Percentiles rank a stretch among this genome's conserved stretches.
Evolutionary conservation across 2,329 filamentous ascomycete species (phyloP).

Genomic region (Aspergillus tubingensis): DNA sequence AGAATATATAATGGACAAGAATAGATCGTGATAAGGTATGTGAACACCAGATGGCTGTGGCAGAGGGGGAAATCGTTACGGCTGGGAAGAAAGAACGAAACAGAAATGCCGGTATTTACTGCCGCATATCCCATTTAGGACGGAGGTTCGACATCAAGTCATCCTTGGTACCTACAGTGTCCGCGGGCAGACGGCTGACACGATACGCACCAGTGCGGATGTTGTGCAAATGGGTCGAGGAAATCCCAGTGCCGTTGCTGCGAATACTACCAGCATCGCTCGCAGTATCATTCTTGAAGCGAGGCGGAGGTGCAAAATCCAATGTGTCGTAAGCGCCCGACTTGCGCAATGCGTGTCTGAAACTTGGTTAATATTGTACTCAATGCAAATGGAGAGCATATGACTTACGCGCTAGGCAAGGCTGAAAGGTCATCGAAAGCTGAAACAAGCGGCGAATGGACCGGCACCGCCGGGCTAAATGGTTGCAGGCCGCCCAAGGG

Average conservation of each 20-base stretch:
- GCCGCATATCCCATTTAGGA: conserved; percentile 57
- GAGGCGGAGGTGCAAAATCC: conserved; percentile 53
- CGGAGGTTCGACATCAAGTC: conserved; percentile 62
- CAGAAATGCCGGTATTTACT: conserved; percentile 23
- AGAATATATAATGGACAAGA: conserved; percentile 14
- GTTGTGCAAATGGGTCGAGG: conserved; percentile 66
- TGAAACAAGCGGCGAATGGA: conserved; percentile 76
- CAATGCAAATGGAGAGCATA: conserved; percentile 1
- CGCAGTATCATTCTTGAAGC: conserved; percentile 48
- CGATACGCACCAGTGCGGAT: conserved; percentile 83
- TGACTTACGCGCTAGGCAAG: conserved; percentile 86
- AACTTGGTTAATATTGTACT: conserved; percentile 20
- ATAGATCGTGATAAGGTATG: conserved; percentile 24
- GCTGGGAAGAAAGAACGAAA: conserved; percentile 4
- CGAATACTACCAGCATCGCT: conserved; percentile 55
- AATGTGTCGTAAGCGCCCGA: conserved; percentile 51
- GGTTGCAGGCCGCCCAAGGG: conserved; percentile 61
- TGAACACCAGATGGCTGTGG: conserved; percentile 12
- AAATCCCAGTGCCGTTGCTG: conserved; percentile 78
- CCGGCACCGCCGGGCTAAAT: conserved; percentile 72
- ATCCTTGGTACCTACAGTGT: conserved; percentile 75
- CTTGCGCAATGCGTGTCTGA: conserved; percentile 51
- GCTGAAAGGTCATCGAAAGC: conserved; percentile 82
- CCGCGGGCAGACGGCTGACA: conserved; percentile 78
- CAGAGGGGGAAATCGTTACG: conserved; percentile 23